Conservation (phyloP, 352 stramenopile genomes). For the Stephanocyclus meneghinianus region DNA sequence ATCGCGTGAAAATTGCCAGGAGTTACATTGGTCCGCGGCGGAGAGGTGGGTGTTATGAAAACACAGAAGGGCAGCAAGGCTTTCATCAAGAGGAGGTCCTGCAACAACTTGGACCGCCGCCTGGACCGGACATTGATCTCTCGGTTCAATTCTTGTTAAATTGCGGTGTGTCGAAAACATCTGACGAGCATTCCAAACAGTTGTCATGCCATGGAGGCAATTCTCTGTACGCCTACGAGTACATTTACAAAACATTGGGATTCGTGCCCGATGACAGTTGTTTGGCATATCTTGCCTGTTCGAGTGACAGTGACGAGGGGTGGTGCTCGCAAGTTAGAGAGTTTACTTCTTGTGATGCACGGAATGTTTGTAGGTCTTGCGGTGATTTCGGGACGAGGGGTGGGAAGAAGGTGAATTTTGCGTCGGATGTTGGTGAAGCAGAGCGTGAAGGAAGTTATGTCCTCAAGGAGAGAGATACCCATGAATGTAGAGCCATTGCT, state of each 20-base stretch:
- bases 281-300: conserved; percentile 90
- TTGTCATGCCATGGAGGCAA: conserved; percentile 49
- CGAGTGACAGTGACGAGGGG: conserved; percentile 61
- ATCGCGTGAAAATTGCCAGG: conserved; percentile 86
- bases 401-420: background rate
- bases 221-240: conserved; percentile 78
- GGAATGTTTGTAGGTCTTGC: conserved; percentile 94
- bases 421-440: background rate
- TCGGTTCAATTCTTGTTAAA: conserved; percentile 88
- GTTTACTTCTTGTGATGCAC: conserved; percentile 80
- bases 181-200: background rate
- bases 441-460: background rate
- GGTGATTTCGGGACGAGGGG: conserved; percentile 26
- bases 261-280: conserved; percentile 91
- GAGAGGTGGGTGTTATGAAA: background rate
- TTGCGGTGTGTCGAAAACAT: conserved; percentile 37
- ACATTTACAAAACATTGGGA: conserved; percentile 57
- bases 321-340: conserved; percentile 65
- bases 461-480: conserved; percentile 17
- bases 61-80: background rate
- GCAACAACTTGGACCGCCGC: conserved; percentile 35
- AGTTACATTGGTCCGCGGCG: conserved; percentile 35
- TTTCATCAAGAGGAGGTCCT: background rate
- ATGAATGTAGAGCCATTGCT: conserved; percentile 37
- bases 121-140: conserved; percentile 83